These are phyloP conservation scores for Colletotrichum cuscutae DNA, from an alignment of 2,329 filamentous ascomycete genomes.

Conservation along the genomic window DNA sequence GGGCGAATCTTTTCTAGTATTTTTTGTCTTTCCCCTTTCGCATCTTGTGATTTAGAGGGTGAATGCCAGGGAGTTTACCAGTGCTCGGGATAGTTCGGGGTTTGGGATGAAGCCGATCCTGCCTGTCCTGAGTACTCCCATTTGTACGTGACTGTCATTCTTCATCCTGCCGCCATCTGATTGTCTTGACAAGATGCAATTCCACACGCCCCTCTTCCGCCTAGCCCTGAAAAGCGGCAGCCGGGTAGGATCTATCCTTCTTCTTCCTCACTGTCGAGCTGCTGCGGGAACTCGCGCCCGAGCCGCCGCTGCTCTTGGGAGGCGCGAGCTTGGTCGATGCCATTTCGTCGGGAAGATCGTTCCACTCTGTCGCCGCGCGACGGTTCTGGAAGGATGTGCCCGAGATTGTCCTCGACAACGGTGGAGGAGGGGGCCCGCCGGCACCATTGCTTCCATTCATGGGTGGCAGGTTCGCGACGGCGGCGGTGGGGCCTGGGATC, in stretches of 20 bases:
- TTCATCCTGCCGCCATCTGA: background rate
- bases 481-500: slow-evolving; percentile 41
- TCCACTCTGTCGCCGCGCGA: slow-evolving; percentile 71
- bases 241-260: slow-evolving; percentile 70
- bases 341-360: slow-evolving; percentile 73
- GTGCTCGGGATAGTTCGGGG: background rate
- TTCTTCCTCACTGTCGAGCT: slow-evolving; percentile 65
- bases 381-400: slow-evolving; percentile 67
- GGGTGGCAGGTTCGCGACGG: slow-evolving; percentile 45
- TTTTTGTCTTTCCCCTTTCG: too few relatives aligned
- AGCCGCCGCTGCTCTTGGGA: slow-evolving; percentile 43
- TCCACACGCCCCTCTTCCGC: slow-evolving; percentile 10
- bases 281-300: slow-evolving; percentile 64
- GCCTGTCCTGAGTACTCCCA: background rate
- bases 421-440: slow-evolving; percentile 33
- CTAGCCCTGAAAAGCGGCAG: slow-evolving; percentile 67
- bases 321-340: slow-evolving; percentile 39
- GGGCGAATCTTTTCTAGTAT: background rate
- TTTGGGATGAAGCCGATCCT: background rate
- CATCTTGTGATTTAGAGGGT: background rate
- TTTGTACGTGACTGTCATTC: background rate
- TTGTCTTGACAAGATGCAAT: background rate
- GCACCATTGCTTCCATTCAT: slow-evolving; percentile 17
- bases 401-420: slow-evolving; percentile 36
- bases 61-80: too few relatives aligned